phyloP scores from a whole-genome alignment of 805 yeast species.

The Ogataea degrootiae region DNA sequence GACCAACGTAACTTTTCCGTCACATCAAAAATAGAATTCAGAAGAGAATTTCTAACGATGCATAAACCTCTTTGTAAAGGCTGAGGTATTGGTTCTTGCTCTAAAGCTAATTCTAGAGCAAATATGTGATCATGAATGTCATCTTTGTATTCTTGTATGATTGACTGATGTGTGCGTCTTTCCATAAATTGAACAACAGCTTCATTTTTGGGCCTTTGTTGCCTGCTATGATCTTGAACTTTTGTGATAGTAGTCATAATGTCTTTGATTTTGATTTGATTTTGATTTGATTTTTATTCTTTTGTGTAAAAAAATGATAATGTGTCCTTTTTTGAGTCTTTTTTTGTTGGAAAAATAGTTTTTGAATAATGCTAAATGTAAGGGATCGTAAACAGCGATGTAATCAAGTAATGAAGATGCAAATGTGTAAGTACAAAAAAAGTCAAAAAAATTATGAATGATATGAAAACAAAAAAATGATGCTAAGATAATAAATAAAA shows the following conservation, averaged over 20 bases:
- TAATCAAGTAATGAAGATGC: no score
- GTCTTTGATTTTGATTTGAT: background rate
- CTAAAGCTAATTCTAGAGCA: constrained; percentile 26
- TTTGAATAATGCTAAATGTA: background rate
- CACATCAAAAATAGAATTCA: constrained; percentile 30
- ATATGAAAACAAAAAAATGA: no score
- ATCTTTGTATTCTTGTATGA: constrained; percentile 25
- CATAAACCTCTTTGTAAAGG: constrained; percentile 22
- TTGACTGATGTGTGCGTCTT: constrained; percentile 22
- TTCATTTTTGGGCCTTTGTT: constrained; percentile 6
- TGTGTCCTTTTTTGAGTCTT: background rate
- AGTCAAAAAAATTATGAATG: no score
- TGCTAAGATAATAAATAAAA: no score
- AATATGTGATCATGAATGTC: constrained; percentile 24
- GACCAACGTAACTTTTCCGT: constrained; percentile 26
- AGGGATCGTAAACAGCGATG: constrained; percentile 1
- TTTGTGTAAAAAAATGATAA: background rate
- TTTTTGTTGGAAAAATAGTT: background rate
- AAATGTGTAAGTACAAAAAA: no score
- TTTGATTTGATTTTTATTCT: no score
- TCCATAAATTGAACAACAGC: constrained; percentile 23
- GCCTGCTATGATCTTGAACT: constrained; percentile 1
- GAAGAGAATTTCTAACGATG: constrained; percentile 19
- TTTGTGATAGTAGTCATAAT: background rate
- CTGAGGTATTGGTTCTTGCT: constrained; percentile 24